Conservation (phyloP, 495 filamentous ascomycete genomes). For the Tricharina praecox region DNA sequence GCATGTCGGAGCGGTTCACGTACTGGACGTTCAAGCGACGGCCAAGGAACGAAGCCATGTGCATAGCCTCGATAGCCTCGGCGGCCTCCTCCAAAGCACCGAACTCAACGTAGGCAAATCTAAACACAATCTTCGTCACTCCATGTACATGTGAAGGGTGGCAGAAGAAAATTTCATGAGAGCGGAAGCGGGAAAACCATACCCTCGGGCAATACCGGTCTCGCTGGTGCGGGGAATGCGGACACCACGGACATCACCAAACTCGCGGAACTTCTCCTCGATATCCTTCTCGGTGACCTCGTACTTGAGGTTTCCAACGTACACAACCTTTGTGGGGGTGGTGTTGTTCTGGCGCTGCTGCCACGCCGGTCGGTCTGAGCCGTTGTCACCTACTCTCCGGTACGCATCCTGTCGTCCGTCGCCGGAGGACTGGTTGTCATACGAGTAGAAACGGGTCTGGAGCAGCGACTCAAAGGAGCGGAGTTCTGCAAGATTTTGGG, state of each 20-base stretch:
- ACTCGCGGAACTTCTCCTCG: constrained; percentile 45
- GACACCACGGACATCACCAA: constrained; percentile 47
- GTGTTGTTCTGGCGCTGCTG: constrained; percentile 9
- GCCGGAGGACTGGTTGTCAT: constrained; percentile 8
- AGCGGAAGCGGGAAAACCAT: too few species aligned
- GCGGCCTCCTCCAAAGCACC: constrained; percentile 37
- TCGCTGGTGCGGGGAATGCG: neutral
- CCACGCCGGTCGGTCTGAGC: constrained; percentile 13
- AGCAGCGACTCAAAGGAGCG: constrained; percentile 24
- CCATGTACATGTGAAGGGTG: neutral
- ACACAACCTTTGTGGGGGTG: constrained; percentile 35
- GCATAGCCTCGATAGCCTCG: constrained; percentile 44
- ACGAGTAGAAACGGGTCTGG: constrained; percentile 21
- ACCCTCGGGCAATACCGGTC: constrained; percentile 38
- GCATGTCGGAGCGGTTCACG: constrained; percentile 8
- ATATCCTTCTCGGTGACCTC: constrained; percentile 62
- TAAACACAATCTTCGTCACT: constrained; percentile 30
- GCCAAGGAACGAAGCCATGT: constrained; percentile 62
- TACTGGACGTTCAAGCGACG: constrained; percentile 52
- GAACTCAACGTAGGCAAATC: constrained; percentile 68
- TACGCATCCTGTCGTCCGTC: constrained; percentile 3
- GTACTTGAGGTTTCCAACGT: constrained; percentile 74
- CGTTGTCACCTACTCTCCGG: too few species aligned
- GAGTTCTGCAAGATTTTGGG: constrained; percentile 21
- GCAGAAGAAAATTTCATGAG: too few species aligned